Base-by-base conservation (phyloP, 2,329 filamentous ascomycete species). In the Fusarium anguioides region DNA sequence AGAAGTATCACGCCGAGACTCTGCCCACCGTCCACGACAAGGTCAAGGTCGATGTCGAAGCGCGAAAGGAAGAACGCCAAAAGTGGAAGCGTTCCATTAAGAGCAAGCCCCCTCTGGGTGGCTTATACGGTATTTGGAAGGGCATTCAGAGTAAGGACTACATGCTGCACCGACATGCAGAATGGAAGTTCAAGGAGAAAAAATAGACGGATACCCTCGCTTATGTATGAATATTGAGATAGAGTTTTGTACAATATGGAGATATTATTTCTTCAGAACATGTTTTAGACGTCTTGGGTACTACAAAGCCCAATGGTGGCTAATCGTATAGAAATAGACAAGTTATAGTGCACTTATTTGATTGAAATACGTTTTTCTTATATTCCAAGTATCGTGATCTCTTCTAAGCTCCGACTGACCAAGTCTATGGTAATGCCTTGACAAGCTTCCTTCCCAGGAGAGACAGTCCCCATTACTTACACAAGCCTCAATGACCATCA, bases 21-120 rank as follows among this genome's bases (percentile, higher is more conserved):
- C 78, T 93, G 70, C 90, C 90, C 24, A 88, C 80, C 42, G 89
- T 93, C 7, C 91, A 88, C 77, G 88, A 92, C 71, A 93, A 93
- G 79, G 87, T 91, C 40, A 84, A 83, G 65, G 86, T 89, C 33
- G 82, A 84, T 65, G 79, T 84, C 23, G 80, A 81, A 50, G 77
- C 80, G 4, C 80, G 82, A 60, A 75, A 80, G 46, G 75, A 76
- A 48, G 78, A 78, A 64, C 75, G 78, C 58, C 75, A 71, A 60
- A 55, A 66, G 61, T 79, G 80, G 76, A 78, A 77, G 66, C 76
- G 81, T 54, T 79, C 79, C 52, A 64, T 83, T 41, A 85, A 83
- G 75, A 79, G 79, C 15, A 77, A 78, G 55, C 84, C 83, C 81
- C 88, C 88, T 1, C 70, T 89, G 17, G 85, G 84, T 1, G 88